A percentile compares a stretch with the other conserved stretches of the same genome.
phyloP scores from a whole-genome alignment of 768 basidiomycete genomes.

The Hemileccinum rubropunctum region DNA sequence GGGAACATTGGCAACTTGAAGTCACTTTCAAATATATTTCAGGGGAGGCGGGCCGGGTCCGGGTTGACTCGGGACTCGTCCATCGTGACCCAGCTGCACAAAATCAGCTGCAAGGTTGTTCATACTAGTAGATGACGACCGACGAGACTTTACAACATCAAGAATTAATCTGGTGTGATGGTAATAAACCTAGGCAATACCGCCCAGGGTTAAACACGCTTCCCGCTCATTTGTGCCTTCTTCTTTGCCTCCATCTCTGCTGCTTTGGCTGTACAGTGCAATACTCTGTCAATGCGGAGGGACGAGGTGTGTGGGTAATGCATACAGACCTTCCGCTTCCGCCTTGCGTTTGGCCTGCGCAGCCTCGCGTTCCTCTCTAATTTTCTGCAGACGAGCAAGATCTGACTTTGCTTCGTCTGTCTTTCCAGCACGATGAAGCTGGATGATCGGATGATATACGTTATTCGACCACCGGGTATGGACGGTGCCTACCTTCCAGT shows the following conservation, averaged over 20 bases:
- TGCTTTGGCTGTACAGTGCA: constrained; percentile 49
- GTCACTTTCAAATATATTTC: too few species aligned
- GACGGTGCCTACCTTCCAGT: constrained; percentile 73
- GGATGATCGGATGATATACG: constrained; percentile 1
- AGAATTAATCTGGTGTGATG: neutral
- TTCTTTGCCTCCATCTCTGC: constrained; percentile 64
- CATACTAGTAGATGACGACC: too few species aligned
- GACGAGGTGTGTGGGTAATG: neutral
- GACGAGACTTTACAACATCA: too few species aligned
- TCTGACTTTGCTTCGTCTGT: constrained; percentile 89
- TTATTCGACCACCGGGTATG: neutral
- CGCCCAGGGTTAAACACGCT: constrained; percentile 37
- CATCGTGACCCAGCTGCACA: too few species aligned
- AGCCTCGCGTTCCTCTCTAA: constrained; percentile 83
- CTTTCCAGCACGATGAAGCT: constrained; percentile 80
- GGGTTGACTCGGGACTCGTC: too few species aligned
- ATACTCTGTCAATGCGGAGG: neutral
- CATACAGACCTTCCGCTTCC: constrained; percentile 73
- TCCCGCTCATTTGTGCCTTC: constrained; percentile 34
- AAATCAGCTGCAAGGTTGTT: too few species aligned
- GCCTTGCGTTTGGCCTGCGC: constrained; percentile 87
- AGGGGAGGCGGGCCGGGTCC: too few species aligned
- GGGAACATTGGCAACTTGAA: too few species aligned
- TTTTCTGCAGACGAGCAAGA: constrained; percentile 80
- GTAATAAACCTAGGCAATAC: neutral